Percentiles rank a stretch among this genome's conserved stretches.
These are phyloP conservation scores for Taphrina sp. DNA, from an alignment of 1,139 yeast genomes.

Conservation along the genomic window DNA sequence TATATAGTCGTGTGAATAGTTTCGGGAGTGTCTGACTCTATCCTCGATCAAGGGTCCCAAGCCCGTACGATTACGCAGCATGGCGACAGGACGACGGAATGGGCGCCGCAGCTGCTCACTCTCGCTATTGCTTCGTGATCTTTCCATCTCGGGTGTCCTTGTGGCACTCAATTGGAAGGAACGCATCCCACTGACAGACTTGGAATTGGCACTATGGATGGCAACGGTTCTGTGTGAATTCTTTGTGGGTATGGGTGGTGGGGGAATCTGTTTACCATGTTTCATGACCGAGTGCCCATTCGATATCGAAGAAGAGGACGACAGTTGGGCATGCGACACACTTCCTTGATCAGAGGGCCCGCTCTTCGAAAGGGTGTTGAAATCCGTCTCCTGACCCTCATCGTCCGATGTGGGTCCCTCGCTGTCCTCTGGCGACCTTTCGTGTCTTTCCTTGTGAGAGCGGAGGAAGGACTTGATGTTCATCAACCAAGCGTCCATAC, in stretches of 20 bases:
- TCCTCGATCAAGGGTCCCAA: slow-evolving; percentile 38
- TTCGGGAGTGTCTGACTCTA: slow-evolving; percentile 39
- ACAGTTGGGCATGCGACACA: slow-evolving; percentile 1
- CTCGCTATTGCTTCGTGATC: slow-evolving; percentile 61
- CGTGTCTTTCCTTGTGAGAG: slow-evolving; percentile 7
- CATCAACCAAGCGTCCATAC: slow-evolving; percentile 57
- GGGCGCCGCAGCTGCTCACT: slow-evolving; percentile 55
- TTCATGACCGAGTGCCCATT: slow-evolving; percentile 32
- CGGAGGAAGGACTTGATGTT: slow-evolving; percentile 50
- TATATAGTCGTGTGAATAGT: slow-evolving; percentile 44
- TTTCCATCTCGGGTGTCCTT: slow-evolving; percentile 42
- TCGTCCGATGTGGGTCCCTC: slow-evolving; percentile 27
- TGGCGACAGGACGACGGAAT: slow-evolving; percentile 69
- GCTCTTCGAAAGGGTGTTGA: slow-evolving; percentile 12
- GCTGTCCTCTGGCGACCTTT: slow-evolving; percentile 4
- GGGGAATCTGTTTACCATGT: slow-evolving; percentile 18
- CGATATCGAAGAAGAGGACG: slow-evolving; percentile 8
- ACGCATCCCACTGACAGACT: slow-evolving; percentile 32
- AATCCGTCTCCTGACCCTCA: slow-evolving; percentile 31
- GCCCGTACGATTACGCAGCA: slow-evolving; percentile 50
- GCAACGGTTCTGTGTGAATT: slow-evolving; percentile 24
- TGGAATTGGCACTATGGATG: slow-evolving; percentile 20
- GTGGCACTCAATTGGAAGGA: slow-evolving; percentile 35
- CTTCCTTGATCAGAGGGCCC: slow-evolving; percentile 14
- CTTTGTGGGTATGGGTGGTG: slow-evolving; percentile 32